Conservation (phyloP, 805 yeast genomes). For the Ogataea populi-albae region DNA sequence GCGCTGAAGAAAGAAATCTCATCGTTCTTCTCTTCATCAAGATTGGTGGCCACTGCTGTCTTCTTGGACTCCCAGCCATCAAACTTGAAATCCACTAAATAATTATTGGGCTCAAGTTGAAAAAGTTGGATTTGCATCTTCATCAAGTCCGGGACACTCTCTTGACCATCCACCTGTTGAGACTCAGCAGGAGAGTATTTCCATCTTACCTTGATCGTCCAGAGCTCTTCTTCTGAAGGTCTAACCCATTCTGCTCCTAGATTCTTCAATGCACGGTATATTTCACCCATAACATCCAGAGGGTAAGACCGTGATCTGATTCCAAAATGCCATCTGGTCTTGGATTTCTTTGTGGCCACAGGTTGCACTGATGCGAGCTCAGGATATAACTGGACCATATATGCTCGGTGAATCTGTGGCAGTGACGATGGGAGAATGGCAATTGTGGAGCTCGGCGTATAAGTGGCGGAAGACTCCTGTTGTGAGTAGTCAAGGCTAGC, state of each 20-base stretch:
- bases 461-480: slow-evolving; percentile 33
- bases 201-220: slow-evolving; percentile 98
- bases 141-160: slow-evolving; percentile 69
- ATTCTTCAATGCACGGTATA: slow-evolving; percentile 88
- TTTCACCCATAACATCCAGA: slow-evolving; percentile 97
- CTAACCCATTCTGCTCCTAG: slow-evolving; percentile 97
- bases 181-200: slow-evolving; percentile 49
- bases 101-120: slow-evolving; percentile 93
- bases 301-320: slow-evolving; percentile 95
- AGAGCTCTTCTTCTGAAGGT: slow-evolving; percentile 89
- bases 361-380: slow-evolving; percentile 37
- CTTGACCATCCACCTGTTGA: slow-evolving; percentile 23
- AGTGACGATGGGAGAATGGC: slow-evolving; percentile 91
- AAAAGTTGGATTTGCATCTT: slow-evolving; percentile 96
- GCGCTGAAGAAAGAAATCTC: slow-evolving; percentile 91
- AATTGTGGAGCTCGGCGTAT: slow-evolving; percentile 72
- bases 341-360: slow-evolving; percentile 72
- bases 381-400: slow-evolving; percentile 56
- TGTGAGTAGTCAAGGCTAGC: slow-evolving; percentile 27
- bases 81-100: slow-evolving; percentile 93
- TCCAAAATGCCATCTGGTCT: slow-evolving; percentile 98
- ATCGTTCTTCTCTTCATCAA: slow-evolving; percentile 43
- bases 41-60: slow-evolving; percentile 37
- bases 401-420: slow-evolving; percentile 92
- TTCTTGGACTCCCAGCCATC: slow-evolving; percentile 86